These are phyloP conservation scores for Diaporthe vexans DNA, from an alignment of 2,329 filamentous ascomycete genomes.

Conservation along the genomic window DNA sequence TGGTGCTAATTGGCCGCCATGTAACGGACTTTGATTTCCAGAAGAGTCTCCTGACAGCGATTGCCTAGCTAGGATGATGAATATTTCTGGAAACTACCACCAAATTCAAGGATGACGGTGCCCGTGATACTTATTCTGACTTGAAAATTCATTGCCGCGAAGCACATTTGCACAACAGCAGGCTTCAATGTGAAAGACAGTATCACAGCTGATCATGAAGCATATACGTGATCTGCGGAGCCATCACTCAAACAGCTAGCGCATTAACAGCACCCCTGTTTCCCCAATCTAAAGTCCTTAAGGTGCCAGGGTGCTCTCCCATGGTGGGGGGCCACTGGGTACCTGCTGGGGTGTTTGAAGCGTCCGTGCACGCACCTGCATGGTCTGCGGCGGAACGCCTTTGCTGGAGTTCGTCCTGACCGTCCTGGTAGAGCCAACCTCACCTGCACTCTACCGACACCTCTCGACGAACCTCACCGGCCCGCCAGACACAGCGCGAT, in stretches of 20 bases:
- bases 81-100: too few species aligned
- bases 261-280: constrained; percentile 13
- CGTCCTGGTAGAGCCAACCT: constrained; percentile 34
- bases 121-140: background rate
- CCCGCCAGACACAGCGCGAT: constrained; percentile 1
- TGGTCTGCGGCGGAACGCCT: constrained; percentile 40
- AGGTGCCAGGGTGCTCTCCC: constrained; percentile 2
- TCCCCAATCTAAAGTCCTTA: constrained; percentile 23
- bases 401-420: constrained; percentile 37
- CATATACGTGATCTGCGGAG: constrained; percentile 5
- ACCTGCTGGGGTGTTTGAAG: constrained; percentile 18
- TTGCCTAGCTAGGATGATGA: constrained; percentile 9
- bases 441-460: constrained; percentile 34
- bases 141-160: too few species aligned
- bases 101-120: background rate
- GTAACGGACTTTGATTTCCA: constrained; percentile 66
- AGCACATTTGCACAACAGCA: background rate
- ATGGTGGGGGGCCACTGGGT: constrained; percentile 21
- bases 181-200: background rate
- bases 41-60: constrained; percentile 53
- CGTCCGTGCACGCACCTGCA: constrained; percentile 39
- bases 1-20: constrained; percentile 74
- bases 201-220: background rate
- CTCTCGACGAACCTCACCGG: constrained; percentile 13
- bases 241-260: constrained; percentile 14